Percentiles rank a stretch among this genome's conserved stretches.
These are phyloP conservation scores for Fusarium mangiferae DNA, from an alignment of 2,329 filamentous ascomycete species.

Conservation along the genomic window DNA sequence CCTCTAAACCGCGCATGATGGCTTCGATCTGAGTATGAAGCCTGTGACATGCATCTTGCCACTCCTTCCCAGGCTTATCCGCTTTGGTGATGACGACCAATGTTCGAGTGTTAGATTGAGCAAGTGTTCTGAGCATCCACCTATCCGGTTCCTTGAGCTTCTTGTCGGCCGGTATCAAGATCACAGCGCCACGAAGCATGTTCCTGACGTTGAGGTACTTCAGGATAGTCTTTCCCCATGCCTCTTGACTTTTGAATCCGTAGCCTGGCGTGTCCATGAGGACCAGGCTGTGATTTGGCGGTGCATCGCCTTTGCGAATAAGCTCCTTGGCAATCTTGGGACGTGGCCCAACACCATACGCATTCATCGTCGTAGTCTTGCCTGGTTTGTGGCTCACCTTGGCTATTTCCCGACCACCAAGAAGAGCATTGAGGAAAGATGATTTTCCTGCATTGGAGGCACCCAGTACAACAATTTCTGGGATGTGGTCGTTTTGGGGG, in stretches of 20 bases:
- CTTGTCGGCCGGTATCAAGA: constrained; percentile 65
- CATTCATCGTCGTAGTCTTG: constrained; percentile 65
- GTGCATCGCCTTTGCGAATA: constrained; percentile 49
- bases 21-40: constrained; percentile 44
- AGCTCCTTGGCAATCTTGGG: constrained; percentile 43
- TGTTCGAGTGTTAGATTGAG: constrained; percentile 57
- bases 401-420: constrained; percentile 60
- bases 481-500: constrained; percentile 61
- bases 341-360: constrained; percentile 63
- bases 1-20: constrained; percentile 42
- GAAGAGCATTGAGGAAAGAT: constrained; percentile 85
- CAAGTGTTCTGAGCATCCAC: constrained; percentile 59
- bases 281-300: constrained; percentile 59
- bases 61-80: constrained; percentile 57
- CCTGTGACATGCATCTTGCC: constrained; percentile 42
- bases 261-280: constrained; percentile 65
- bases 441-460: constrained; percentile 93
- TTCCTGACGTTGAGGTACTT: constrained; percentile 61
- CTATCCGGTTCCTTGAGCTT: constrained; percentile 60
- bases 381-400: constrained; percentile 63
- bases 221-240: constrained; percentile 64
- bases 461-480: constrained; percentile 80
- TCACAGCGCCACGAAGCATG: constrained; percentile 61
- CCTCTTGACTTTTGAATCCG: constrained; percentile 56
- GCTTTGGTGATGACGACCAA: constrained; percentile 66